These are phyloP conservation scores for Exophiala phaeomuriformis DNA, from an alignment of 2,329 filamentous ascomycete species.

Conservation along the genomic window DNA sequence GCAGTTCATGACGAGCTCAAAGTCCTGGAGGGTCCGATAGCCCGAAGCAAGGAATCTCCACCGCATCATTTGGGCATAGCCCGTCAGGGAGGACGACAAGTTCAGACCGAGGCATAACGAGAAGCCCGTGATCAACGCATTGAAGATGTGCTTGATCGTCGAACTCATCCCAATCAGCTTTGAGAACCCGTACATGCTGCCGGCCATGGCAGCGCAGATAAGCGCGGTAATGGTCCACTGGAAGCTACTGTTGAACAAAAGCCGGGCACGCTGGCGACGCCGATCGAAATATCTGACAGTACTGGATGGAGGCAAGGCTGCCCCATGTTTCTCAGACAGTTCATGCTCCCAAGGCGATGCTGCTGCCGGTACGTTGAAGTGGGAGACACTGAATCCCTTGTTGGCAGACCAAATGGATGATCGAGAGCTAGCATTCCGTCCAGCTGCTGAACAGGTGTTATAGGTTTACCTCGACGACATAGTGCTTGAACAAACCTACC, in stretches of 20 bases:
- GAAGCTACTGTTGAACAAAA: constrained; percentile 17
- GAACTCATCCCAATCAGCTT: constrained; percentile 5
- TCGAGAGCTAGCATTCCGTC: constrained; percentile 9
- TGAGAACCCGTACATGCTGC: constrained; percentile 14
- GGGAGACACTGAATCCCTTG: constrained; percentile 12
- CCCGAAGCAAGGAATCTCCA: constrained; percentile 20
- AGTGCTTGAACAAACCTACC: constrained; percentile 1
- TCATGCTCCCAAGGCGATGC: constrained; percentile 20
- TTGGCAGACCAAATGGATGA: constrained; percentile 7
- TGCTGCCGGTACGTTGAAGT: constrained; percentile 10
- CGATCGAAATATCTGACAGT: constrained; percentile 20
- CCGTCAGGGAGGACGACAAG: constrained; percentile 19
- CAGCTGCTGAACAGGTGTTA: constrained; percentile 10
- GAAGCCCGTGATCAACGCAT: constrained; percentile 18
- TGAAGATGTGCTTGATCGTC: constrained; percentile 16
- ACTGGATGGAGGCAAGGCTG: background rate
- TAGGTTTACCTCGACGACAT: background rate
- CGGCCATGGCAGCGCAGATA: constrained; percentile 15
- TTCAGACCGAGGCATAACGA: constrained; percentile 21
- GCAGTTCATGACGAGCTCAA: constrained; percentile 15
- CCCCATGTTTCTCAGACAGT: constrained; percentile 16
- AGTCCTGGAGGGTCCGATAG: constrained; percentile 20
- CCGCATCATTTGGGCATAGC: constrained; percentile 21
- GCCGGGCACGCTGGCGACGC: constrained; percentile 11
- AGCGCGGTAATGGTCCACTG: constrained; percentile 18